Evolutionary conservation across 345 rosid genomes (phyloP).

Genomic region (Populus ilicifolia): DNA sequence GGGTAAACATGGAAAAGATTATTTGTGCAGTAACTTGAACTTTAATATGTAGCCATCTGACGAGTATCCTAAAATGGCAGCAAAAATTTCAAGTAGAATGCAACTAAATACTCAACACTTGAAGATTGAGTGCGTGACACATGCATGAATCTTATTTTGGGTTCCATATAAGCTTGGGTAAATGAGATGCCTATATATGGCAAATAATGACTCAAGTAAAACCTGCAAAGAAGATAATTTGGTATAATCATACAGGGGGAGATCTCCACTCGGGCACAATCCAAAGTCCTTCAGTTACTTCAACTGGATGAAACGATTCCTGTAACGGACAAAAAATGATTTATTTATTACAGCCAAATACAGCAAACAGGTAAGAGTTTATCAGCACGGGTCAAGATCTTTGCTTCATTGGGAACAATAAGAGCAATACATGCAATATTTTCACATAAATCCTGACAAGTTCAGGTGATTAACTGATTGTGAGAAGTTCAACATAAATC

Average conservation of each 20-base stretch:
- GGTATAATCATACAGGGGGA: slow-evolving; percentile 62
- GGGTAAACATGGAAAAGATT: not conserved
- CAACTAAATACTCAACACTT: slow-evolving; percentile 4
- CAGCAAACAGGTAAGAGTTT: too few species aligned
- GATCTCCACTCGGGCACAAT: slow-evolving; percentile 77
- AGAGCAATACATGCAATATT: not conserved
- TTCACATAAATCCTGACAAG: not conserved
- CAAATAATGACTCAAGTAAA: not conserved
- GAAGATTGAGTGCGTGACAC: not conserved
- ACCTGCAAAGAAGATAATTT: slow-evolving; percentile 9
- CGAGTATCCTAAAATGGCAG: not conserved
- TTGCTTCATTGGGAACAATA: not conserved
- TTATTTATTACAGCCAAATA: not conserved
- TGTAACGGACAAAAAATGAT: slow-evolving; percentile 26
- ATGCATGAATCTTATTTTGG: not conserved
- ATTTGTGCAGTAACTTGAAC: not conserved
- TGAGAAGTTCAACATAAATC: not conserved
- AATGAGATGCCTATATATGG: not conserved
- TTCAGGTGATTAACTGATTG: not conserved
- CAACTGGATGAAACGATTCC: slow-evolving; percentile 75
- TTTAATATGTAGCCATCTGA: not conserved
- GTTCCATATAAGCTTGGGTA: too few species aligned
- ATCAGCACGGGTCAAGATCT: not conserved
- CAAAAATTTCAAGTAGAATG: not conserved
- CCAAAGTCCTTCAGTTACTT: slow-evolving; percentile 72